Evolutionary conservation across 2,329 filamentous ascomycete species (phyloP).

Genomic region (Stagonosporopsis chrysanthemi): DNA sequence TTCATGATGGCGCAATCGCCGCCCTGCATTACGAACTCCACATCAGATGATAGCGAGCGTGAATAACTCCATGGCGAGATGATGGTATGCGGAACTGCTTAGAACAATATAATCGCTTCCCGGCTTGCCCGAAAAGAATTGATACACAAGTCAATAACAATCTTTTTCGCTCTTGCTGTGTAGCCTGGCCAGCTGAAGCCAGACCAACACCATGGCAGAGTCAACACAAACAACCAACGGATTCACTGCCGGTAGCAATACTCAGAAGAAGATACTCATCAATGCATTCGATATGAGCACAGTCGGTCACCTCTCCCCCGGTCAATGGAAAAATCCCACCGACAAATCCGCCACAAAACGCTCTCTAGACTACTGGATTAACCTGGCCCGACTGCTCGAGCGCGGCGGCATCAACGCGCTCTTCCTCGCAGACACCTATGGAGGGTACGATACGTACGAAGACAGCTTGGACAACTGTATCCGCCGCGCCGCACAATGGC

Average conservation of each 20-base stretch:
- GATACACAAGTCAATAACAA: neutral
- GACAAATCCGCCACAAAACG: conserved; percentile 69
- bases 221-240: conserved; percentile 17
- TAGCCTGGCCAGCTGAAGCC: neutral
- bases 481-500: conserved; percentile 69
- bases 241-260: neutral
- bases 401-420: conserved; percentile 69
- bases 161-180: neutral
- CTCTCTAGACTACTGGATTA: conserved; percentile 68
- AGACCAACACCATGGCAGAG: conserved; percentile 22
- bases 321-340: conserved; percentile 72
- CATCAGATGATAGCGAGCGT: neutral
- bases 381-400: conserved; percentile 69
- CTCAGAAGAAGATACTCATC: conserved; percentile 63
- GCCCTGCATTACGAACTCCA: conserved; percentile 25
- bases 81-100: neutral
- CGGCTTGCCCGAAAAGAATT: too few species aligned
- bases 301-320: conserved; percentile 69
- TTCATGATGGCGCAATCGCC: conserved; percentile 30
- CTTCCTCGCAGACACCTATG: conserved; percentile 72
- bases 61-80: neutral
- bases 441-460: conserved; percentile 69
- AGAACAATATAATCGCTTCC: neutral
- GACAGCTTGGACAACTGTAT: conserved; percentile 67
- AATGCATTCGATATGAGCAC: conserved; percentile 74